A percentile compares a stretch with the other conserved stretches of the same genome.
Conservation (phyloP, 2,329 filamentous ascomycete genomes). For the Colletotrichum spaethianum region DNA sequence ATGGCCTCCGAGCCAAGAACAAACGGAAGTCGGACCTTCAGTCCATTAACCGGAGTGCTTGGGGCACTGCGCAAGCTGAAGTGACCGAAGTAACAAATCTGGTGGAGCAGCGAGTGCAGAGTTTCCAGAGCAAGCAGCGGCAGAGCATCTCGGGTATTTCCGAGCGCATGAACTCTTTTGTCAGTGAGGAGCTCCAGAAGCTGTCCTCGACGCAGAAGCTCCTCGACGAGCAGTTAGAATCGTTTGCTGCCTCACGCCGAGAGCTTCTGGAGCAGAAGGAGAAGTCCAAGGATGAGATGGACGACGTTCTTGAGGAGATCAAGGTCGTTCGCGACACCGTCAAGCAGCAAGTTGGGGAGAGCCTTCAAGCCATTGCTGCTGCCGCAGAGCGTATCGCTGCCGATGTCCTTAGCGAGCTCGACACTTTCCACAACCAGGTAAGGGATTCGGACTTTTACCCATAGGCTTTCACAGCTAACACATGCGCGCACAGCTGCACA, state of each 20-base stretch:
- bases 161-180: slow-evolving; percentile 81
- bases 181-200: slow-evolving; percentile 80
- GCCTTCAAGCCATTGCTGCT: slow-evolving; percentile 84
- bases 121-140: slow-evolving; percentile 81
- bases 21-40: slow-evolving; percentile 89
- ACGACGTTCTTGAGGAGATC: slow-evolving; percentile 91
- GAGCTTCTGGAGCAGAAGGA: slow-evolving; percentile 78
- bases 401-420: slow-evolving; percentile 89
- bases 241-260: slow-evolving; percentile 77
- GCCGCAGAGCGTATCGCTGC: slow-evolving; percentile 91
- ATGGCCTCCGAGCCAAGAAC: slow-evolving; percentile 88
- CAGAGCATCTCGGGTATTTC: slow-evolving; percentile 78
- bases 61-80: slow-evolving; percentile 82
- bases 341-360: slow-evolving; percentile 87
- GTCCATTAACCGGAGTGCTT: slow-evolving; percentile 81
- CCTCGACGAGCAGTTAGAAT: slow-evolving; percentile 76
- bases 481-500: slow-evolving; percentile 74
- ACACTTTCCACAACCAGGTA: slow-evolving; percentile 81
- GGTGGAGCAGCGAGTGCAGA: slow-evolving; percentile 81
- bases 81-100: slow-evolving; percentile 83
- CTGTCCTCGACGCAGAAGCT: slow-evolving; percentile 79
- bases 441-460: slow-evolving; percentile 45
- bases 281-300: slow-evolving; percentile 86
- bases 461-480: neutral
- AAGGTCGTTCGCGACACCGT: slow-evolving; percentile 90